These are phyloP conservation scores for Talaromyces rugulosus DNA, from an alignment of 2,329 filamentous ascomycete species.

Conservation along the genomic window DNA sequence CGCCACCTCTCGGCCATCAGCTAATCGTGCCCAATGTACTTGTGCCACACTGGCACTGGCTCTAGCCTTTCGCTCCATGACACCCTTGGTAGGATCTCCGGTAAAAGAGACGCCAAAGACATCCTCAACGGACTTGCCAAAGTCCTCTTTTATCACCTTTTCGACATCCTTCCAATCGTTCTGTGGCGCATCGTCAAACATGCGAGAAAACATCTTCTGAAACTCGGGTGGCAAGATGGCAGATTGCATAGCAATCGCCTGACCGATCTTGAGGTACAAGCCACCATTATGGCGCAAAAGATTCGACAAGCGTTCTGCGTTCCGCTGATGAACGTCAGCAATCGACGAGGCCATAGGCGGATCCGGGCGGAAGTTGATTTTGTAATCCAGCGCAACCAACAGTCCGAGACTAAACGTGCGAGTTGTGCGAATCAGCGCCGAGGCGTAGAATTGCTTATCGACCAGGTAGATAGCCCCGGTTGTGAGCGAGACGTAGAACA, in stretches of 20 bases:
- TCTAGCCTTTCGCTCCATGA: constrained; percentile 67
- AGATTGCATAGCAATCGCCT: constrained; percentile 97
- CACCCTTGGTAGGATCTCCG: constrained; percentile 58
- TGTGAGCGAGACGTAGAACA: constrained; percentile 59
- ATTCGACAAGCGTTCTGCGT: constrained; percentile 76
- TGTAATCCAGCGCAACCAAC: constrained; percentile 85
- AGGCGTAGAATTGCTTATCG: constrained; percentile 74
- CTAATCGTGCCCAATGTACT: constrained; percentile 86
- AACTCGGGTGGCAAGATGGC: constrained; percentile 91
- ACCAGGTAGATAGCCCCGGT: constrained; percentile 61
- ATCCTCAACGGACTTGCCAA: constrained; percentile 78
- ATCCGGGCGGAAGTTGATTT: constrained; percentile 84
- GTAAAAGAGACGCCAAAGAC: constrained; percentile 86
- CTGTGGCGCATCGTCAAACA: constrained; percentile 98
- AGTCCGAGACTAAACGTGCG: constrained; percentile 79
- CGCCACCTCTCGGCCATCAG: constrained; percentile 86
- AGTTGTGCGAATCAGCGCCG: constrained; percentile 70
- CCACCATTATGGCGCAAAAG: constrained; percentile 84
- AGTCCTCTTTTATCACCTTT: constrained; percentile 80
- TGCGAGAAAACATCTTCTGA: constrained; percentile 88
- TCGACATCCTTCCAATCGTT: constrained; percentile 84
- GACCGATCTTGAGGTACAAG: constrained; percentile 93
- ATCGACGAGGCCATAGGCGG: constrained; percentile 71
- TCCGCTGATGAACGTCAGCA: constrained; percentile 74
- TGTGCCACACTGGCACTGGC: constrained; percentile 89